Evolutionary conservation across 1,139 yeast species (phyloP).

Genomic region (Debaryomycetaceae sp.): DNA sequence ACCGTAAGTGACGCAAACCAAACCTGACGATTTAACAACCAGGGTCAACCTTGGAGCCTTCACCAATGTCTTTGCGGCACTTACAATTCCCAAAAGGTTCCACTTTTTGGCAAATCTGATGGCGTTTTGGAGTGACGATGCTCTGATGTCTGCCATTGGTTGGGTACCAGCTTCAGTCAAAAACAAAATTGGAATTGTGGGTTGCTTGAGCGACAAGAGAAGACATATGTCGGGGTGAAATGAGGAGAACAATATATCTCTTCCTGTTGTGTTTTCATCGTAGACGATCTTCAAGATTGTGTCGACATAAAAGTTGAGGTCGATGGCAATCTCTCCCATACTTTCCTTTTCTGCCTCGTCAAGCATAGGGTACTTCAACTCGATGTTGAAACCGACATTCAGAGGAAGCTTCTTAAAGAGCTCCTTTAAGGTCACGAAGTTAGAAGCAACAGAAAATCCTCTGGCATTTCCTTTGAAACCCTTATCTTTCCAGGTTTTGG

Average conservation of each 20-base stretch:
- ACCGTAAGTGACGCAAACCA: slow-evolving; percentile 94
- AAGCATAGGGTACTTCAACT: slow-evolving; percentile 92
- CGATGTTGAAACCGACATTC: slow-evolving; percentile 90
- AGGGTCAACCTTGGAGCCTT: slow-evolving; percentile 85
- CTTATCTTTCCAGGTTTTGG: slow-evolving; percentile 81
- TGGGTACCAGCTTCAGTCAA: slow-evolving; percentile 86
- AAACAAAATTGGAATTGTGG: slow-evolving; percentile 84
- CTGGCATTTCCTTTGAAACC: slow-evolving; percentile 91
- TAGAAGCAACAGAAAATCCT: slow-evolving; percentile 87
- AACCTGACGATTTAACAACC: slow-evolving; percentile 84
- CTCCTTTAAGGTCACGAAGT: slow-evolving; percentile 85
- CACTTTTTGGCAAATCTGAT: slow-evolving; percentile 88
- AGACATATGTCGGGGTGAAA: slow-evolving; percentile 94
- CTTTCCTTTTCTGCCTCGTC: slow-evolving; percentile 90
- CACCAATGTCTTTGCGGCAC: slow-evolving; percentile 82
- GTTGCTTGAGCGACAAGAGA: slow-evolving; percentile 84
- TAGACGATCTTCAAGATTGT: slow-evolving; percentile 78
- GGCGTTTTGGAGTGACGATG: slow-evolving; percentile 85
- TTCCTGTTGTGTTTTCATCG: slow-evolving; percentile 66
- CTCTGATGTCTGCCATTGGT: slow-evolving; percentile 84
- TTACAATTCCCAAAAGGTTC: slow-evolving; percentile 89
- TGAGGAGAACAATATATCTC: slow-evolving; percentile 88
- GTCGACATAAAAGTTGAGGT: slow-evolving; percentile 83
- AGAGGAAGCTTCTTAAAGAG: slow-evolving; percentile 77
- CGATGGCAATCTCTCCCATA: slow-evolving; percentile 82